Percentiles rank a stretch among this genome's conserved stretches.
Evolutionary conservation across 441 rosid genomes (phyloP).

Genomic region (Corymbia citriodora): DNA sequence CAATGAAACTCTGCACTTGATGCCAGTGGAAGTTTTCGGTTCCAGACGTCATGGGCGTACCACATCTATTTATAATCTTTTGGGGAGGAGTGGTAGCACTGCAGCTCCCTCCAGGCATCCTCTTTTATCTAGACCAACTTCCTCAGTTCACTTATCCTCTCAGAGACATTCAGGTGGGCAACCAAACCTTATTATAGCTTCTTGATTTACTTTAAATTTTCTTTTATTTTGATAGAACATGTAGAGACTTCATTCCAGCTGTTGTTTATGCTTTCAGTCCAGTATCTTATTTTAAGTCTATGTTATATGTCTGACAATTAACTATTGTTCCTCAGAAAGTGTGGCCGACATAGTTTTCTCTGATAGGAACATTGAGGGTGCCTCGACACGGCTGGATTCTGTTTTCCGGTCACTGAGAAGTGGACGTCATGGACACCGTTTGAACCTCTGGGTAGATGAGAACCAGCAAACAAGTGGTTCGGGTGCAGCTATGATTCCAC

Average conservation of each 20-base stretch:
- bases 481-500: constrained; percentile 66
- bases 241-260: not conserved
- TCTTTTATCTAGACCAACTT: constrained; percentile 69
- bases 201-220: not conserved
- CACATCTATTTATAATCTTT: constrained; percentile 92
- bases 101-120: constrained; percentile 81
- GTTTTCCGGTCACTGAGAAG: constrained; percentile 90
- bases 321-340: constrained; percentile 35
- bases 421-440: constrained; percentile 89
- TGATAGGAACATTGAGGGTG: constrained; percentile 52
- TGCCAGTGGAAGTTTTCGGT: constrained; percentile 99
- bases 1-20: constrained; percentile 86
- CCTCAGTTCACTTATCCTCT: constrained; percentile 32
- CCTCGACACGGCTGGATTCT: constrained; percentile 63
- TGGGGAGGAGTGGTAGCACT: constrained; percentile 75
- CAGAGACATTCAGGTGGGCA: constrained; percentile 62
- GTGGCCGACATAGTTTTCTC: constrained; percentile 37
- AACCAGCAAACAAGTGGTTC: constrained; percentile 81
- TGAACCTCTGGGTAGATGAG: constrained; percentile 94
- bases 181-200: not conserved
- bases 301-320: constrained; percentile 3
- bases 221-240: not conserved
- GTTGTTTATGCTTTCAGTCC: not conserved
- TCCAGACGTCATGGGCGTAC: constrained; percentile 97
- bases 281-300: not conserved